phyloP scores from a whole-genome alignment of 371 early-diverging fungal genomes.

The Mortierella sp. region DNA sequence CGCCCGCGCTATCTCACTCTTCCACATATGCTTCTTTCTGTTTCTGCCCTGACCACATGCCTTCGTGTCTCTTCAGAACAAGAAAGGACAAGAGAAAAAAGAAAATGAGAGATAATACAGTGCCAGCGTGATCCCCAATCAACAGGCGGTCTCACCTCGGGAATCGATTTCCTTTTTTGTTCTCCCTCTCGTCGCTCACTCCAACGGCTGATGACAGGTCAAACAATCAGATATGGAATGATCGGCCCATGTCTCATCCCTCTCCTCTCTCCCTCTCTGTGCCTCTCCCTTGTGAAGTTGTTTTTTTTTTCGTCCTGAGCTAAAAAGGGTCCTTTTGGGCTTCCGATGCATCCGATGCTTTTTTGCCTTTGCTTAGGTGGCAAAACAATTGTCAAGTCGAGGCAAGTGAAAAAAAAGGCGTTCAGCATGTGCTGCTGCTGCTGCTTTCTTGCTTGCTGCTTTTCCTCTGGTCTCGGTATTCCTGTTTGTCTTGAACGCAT shows the following conservation, averaged over 20 bases:
- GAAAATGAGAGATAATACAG: not conserved
- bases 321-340: not conserved
- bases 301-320: not conserved
- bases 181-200: not conserved
- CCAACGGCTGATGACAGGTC: too few relatives aligned
- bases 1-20: too few relatives aligned
- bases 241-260: not conserved
- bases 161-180: not conserved
- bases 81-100: not conserved
- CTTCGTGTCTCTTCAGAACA: too few relatives aligned
- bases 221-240: not conserved
- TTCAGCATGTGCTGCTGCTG: conserved; percentile 3
- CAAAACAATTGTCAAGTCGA: not conserved
- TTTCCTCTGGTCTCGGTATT: too few relatives aligned
- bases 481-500: not conserved
- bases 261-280: not conserved
- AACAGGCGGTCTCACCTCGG: conserved; percentile 8
- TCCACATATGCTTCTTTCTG: too few relatives aligned
- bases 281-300: not conserved
- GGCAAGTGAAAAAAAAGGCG: not conserved
- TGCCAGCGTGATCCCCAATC: not conserved
- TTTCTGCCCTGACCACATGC: too few relatives aligned
- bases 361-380: not conserved
- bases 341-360: not conserved
- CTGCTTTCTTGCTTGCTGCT: not conserved